A percentile compares a stretch with the other conserved stretches of the same genome.
These are phyloP conservation scores for Candida dubliniensis DNA, from an alignment of 1,139 yeast species.

Conservation along the genomic window DNA sequence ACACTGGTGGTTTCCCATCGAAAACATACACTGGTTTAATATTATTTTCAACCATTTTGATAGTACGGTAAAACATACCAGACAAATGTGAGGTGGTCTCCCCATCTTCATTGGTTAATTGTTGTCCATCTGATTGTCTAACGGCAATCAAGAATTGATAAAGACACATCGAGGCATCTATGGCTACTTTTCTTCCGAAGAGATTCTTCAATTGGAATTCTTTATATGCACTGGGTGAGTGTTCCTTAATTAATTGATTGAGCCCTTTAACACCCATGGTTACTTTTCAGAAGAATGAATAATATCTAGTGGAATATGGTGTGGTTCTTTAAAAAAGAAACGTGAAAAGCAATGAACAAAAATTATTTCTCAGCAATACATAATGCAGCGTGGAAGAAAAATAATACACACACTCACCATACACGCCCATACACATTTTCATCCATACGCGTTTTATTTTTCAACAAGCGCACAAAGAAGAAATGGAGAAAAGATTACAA, in stretches of 20 bases:
- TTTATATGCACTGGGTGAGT: constrained; percentile 81
- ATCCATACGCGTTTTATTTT: neutral
- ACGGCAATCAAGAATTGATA: constrained; percentile 95
- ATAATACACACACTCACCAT: too few relatives aligned
- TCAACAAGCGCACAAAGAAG: neutral
- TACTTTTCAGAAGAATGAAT: neutral
- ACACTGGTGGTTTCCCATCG: constrained; percentile 92
- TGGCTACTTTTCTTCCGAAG: constrained; percentile 94
- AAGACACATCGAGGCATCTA: constrained; percentile 86
- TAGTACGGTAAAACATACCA: constrained; percentile 93
- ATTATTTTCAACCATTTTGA: constrained; percentile 85
- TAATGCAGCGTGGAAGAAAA: too few relatives aligned
- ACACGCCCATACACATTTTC: too few relatives aligned
- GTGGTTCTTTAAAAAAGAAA: neutral
- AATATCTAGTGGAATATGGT: neutral
- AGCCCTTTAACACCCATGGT: constrained; percentile 81
- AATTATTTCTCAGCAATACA: too few relatives aligned
- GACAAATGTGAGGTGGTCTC: constrained; percentile 93
- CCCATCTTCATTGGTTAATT: constrained; percentile 81
- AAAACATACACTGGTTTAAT: constrained; percentile 95
- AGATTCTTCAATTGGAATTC: constrained; percentile 80
- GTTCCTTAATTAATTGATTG: constrained; percentile 78
- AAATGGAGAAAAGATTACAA: neutral
- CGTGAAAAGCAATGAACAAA: too few relatives aligned
- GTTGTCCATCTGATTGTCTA: constrained; percentile 95